Percentiles rank a stretch among this genome's conserved stretches.
phyloP scores from a whole-genome alignment of 805 yeast genomes.

The Ogataea zsoltii region DNA sequence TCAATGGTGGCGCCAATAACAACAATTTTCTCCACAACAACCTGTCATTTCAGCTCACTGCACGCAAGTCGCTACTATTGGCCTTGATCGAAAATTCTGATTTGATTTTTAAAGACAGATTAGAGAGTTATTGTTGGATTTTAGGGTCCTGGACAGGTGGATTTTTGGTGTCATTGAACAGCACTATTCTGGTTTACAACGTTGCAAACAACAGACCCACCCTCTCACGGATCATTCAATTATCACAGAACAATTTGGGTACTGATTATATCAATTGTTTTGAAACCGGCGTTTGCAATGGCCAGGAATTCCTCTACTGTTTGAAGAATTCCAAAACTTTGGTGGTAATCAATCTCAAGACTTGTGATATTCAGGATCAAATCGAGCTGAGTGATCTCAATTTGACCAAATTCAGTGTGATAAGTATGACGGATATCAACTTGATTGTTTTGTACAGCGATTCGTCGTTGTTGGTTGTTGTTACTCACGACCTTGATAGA shows the following conservation, averaged over 20 bases:
- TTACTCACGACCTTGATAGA: constrained; percentile 4
- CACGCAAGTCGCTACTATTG: constrained; percentile 7
- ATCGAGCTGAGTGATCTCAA: constrained; percentile 1
- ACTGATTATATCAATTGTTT: not conserved
- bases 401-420: not conserved
- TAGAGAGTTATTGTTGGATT: constrained; percentile 10
- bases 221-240: constrained; percentile 10
- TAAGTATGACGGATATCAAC: constrained; percentile 1
- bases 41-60: constrained; percentile 1
- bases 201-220: not conserved
- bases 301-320: constrained; percentile 9
- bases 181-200: constrained; percentile 9
- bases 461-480: constrained; percentile 5
- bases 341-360: constrained; percentile 7
- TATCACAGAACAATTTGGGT: constrained; percentile 4
- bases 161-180: constrained; percentile 11
- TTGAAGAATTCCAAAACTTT: constrained; percentile 4
- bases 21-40: constrained; percentile 5
- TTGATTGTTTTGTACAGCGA: constrained; percentile 2
- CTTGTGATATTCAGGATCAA: constrained; percentile 7
- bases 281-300: constrained; percentile 1
- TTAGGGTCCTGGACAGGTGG: constrained; percentile 12
- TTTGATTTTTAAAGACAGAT: constrained; percentile 5
- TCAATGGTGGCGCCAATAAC: constrained; percentile 1
- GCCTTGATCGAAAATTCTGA: constrained; percentile 3